These are phyloP conservation scores for Talaromyces piceae DNA, from an alignment of 2,329 filamentous ascomycete genomes.

Conservation along the genomic window DNA sequence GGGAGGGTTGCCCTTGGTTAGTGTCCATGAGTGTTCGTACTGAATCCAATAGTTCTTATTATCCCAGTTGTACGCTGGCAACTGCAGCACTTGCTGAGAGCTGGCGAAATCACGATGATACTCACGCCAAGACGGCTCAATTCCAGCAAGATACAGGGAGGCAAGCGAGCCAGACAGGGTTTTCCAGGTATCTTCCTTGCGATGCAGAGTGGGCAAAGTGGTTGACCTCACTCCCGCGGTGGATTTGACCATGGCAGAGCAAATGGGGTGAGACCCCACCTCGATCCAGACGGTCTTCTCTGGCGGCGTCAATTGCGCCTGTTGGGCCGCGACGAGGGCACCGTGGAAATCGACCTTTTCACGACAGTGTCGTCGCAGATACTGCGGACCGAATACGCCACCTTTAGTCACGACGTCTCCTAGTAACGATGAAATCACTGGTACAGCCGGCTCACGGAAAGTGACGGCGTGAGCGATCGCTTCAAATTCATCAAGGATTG, in stretches of 20 bases:
- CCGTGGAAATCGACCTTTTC: slow-evolving; percentile 40
- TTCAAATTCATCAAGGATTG: slow-evolving; percentile 30
- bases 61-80: slow-evolving; percentile 20
- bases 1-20: not conserved
- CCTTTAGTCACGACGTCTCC: slow-evolving; percentile 32
- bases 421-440: slow-evolving; percentile 39
- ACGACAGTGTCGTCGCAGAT: slow-evolving; percentile 35
- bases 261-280: slow-evolving; percentile 42
- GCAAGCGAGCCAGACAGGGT: not conserved
- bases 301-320: slow-evolving; percentile 8
- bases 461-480: slow-evolving; percentile 27
- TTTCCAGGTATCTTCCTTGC: not conserved
- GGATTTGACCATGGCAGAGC: slow-evolving; percentile 11
- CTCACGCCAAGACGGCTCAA: slow-evolving; percentile 58
- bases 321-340: slow-evolving; percentile 23
- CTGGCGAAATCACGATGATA: slow-evolving; percentile 51
- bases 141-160: not conserved
- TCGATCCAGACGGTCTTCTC: slow-evolving; percentile 35
- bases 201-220: not conserved
- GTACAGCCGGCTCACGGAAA: slow-evolving; percentile 31
- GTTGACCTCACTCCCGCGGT: not conserved
- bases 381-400: slow-evolving; percentile 28
- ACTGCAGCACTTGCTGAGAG: slow-evolving; percentile 14
- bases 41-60: slow-evolving; percentile 20
- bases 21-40: slow-evolving; percentile 7